Base-by-base conservation (phyloP, 768 basidiomycete genomes). In the Gloeopeniophorella convolvens region DNA sequence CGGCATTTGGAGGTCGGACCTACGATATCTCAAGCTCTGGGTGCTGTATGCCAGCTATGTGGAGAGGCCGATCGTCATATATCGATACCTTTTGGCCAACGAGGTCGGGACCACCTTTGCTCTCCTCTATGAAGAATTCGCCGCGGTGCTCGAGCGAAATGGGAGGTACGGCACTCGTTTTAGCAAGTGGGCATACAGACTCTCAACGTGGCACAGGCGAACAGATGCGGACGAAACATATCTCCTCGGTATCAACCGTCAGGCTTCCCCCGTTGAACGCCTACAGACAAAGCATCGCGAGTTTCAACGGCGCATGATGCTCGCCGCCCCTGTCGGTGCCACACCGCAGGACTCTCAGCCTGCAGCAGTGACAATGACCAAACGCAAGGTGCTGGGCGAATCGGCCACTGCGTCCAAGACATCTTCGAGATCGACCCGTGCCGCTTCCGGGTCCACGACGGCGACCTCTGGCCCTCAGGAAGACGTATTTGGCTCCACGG, bases 1-100 rank as follows among this genome's bases (percentile, higher is more conserved):
- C 23, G 82, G 85, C 0, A 72, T 72, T 54, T 97, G 90, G 80
- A 77, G 75, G 59, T 75, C 72, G 48, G 91, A 97, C 61, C 62
- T 89, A 51, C 82, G 88, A 50, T 96, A 97, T 66, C 75, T 98
- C 48, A 91, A 92, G 63, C 71, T 98, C 13, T 99, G 96, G 96
- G 73, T 92, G 43, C 78, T 92, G 40, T 99, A 97, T 65, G 88
- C 94, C 13, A 83, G 82, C 64, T 86, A 89, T 63, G 90, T 98
- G 43, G 94, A 97, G 69, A 82, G 82, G 62, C 85, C 92, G 34
- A 80, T 80, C 13, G 77, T 93, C 65, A 85, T 98, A 57, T 97
- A 87, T 73, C 78, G 81, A 56, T 98, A 93, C 68, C 68, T 97
- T 63, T 74, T 96, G 56, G 84, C 83, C 5, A 93, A 92, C 60